phyloP scores from a whole-genome alignment of 805 yeast genomes.

The Yarrowia alimentaria region DNA sequence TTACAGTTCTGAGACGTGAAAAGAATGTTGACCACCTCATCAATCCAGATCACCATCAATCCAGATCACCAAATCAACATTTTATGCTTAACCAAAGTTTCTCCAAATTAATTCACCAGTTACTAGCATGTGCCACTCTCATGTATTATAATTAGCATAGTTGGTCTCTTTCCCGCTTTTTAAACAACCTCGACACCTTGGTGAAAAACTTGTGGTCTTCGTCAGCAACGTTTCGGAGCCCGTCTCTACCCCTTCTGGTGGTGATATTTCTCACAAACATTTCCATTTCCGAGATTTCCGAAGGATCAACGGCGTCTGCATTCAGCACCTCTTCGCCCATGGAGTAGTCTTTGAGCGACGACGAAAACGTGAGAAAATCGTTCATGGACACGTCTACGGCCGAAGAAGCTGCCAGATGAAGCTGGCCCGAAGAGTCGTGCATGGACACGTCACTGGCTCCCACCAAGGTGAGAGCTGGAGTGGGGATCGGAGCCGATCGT shows the following conservation, averaged over 20 bases:
- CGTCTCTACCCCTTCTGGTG: neutral
- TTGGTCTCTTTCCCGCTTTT: no score
- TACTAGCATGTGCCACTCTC: no score
- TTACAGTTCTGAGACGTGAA: no score
- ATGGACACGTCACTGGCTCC: constrained; percentile 3
- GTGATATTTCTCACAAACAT: constrained; percentile 13
- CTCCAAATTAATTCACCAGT: no score
- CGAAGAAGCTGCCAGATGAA: no score
- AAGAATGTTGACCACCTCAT: no score
- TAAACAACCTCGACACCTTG: neutral
- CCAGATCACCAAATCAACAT: no score
- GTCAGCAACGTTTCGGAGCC: neutral
- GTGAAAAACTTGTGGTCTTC: constrained; percentile 5
- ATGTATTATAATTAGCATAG: no score
- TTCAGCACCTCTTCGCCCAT: no score
- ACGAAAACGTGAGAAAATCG: neutral
- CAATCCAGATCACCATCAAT: no score
- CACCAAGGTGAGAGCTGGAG: no score
- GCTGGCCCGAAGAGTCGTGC: neutral
- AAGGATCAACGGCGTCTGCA: neutral
- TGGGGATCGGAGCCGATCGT: neutral
- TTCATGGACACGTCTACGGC: neutral
- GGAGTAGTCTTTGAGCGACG: neutral
- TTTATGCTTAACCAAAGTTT: no score
- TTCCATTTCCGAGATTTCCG: constrained; percentile 19